phyloP scores from a whole-genome alignment of 1,284 basidiomycete genomes.

The Ustilago shanxiensis region DNA sequence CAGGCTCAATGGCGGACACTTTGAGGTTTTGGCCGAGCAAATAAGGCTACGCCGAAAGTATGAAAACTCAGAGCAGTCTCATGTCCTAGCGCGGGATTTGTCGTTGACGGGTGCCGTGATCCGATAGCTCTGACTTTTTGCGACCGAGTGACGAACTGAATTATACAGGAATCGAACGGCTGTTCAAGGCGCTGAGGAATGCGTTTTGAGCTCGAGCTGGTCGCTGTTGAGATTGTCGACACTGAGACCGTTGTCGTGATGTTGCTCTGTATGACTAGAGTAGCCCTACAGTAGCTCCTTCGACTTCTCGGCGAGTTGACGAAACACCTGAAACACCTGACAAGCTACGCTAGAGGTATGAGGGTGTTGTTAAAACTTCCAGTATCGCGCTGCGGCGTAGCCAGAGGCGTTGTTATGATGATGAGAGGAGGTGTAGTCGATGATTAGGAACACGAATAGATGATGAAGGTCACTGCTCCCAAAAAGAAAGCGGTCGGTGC shows the following conservation, averaged over 20 bases:
- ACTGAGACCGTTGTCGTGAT: too few relatives aligned
- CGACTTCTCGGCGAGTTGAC: too few relatives aligned
- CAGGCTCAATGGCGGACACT: neutral
- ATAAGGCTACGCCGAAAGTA: neutral
- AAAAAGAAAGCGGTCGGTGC: slow-evolving; percentile 14
- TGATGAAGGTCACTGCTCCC: neutral
- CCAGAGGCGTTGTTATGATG: neutral
- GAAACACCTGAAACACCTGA: neutral
- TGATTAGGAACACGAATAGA: neutral
- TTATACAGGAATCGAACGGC: too few relatives aligned
- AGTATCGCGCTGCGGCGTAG: neutral
- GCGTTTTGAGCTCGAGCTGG: too few relatives aligned
- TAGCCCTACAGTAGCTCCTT: slow-evolving; percentile 1
- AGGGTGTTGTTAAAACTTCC: neutral
- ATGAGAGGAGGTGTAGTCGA: neutral
- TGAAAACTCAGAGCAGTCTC: neutral
- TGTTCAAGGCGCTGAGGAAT: too few relatives aligned
- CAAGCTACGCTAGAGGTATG: neutral
- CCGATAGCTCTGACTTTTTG: too few relatives aligned
- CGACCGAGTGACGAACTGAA: too few relatives aligned
- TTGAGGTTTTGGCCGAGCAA: neutral
- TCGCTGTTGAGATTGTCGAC: too few relatives aligned
- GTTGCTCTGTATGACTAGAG: neutral
- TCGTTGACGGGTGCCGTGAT: neutral
- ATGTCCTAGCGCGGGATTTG: neutral